Conservation (phyloP, 192 early-diverging fungal species). For the Coemansia reversa region DNA sequence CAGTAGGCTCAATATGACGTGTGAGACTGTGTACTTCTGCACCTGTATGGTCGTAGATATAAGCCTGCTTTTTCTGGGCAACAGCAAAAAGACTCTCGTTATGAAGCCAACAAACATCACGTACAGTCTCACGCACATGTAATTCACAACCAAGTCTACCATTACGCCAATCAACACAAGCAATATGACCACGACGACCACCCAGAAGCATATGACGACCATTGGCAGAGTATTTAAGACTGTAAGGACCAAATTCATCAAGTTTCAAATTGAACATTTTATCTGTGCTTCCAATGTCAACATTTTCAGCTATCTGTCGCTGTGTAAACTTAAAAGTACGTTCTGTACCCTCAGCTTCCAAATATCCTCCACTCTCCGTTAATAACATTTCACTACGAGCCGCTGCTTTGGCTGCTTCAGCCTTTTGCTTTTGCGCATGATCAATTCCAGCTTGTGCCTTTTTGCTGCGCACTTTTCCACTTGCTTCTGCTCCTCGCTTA, state of each 20-base stretch:
- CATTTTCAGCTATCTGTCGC: slow-evolving; percentile 58
- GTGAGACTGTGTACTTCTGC: slow-evolving; percentile 86
- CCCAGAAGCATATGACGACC: slow-evolving; percentile 74
- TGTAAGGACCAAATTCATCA: slow-evolving; percentile 81
- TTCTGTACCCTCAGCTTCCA: slow-evolving; percentile 90
- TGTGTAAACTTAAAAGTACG: slow-evolving; percentile 86
- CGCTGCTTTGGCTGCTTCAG: slow-evolving; percentile 70
- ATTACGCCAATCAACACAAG: slow-evolving; percentile 86
- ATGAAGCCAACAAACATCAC: slow-evolving; percentile 94
- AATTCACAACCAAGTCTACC: slow-evolving; percentile 77
- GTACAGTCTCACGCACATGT: slow-evolving; percentile 84
- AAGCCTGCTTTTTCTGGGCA: slow-evolving; percentile 93
- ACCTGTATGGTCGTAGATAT: slow-evolving; percentile 90
- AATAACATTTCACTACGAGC: slow-evolving; percentile 78
- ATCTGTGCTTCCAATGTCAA: slow-evolving; percentile 70
- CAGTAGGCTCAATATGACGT: slow-evolving; percentile 78
- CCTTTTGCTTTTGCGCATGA: slow-evolving; percentile 59
- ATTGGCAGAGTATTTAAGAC: slow-evolving; percentile 88
- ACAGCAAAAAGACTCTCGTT: slow-evolving; percentile 92
- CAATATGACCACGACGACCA: slow-evolving; percentile 83
- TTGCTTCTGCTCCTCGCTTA: slow-evolving; percentile 24
- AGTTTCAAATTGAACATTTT: slow-evolving; percentile 85
- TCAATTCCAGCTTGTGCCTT: slow-evolving; percentile 68
- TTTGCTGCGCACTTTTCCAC: slow-evolving; percentile 56
- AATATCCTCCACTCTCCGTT: slow-evolving; percentile 71